Base-by-base conservation (phyloP, 2,329 filamentous ascomycete genomes). In the Pseudophaeomoniella oleicola region DNA sequence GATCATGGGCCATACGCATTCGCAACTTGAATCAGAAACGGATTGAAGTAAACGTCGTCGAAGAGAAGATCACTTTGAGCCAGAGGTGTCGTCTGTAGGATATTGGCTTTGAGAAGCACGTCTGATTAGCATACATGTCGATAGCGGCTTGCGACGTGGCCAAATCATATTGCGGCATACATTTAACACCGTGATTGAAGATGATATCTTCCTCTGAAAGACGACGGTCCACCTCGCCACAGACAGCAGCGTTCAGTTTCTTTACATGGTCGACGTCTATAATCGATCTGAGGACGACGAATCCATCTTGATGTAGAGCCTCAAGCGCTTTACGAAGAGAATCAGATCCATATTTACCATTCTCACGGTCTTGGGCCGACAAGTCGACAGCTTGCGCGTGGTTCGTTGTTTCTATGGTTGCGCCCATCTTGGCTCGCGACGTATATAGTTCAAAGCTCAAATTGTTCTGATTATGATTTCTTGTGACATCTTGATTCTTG, bases 41-140 rank as follows among this genome's bases (percentile, higher is more conserved):
- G 48, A 40, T 62, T 62, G 47, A 61, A 62, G 42, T 60, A 62
- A 3, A 62, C 46, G 43, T 62, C 58, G 32, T 58, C 48, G 38
- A 53, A 51, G 2, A 60, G 44, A 19, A 51, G 49, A 5, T 52
- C 45, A 2, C 49, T 35, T 15, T 58, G 41, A 12, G 42, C 52
- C 11, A 61, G 37, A 4, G 57, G 59, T 5, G 58, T 56, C 9
- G 46, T 48, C 40, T 62, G 58, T 3, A 62, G 48, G 39, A 62
- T 55, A 41, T 62, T 62, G 13, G 57, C 55, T 58, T 16, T 6
- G 13, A 3, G 14, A 6, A 12, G 30, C 13, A 13, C 12, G 12
- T 10, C 13, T 27, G 14, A 36, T 29, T 31, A 15, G n/a, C 14
- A 18, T 16, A 13, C 19, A 27, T 22, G 11, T 14, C 5, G 22